Evolutionary conservation across 805 yeast species (phyloP).

Genomic region (Metschnikowia rubicola): DNA sequence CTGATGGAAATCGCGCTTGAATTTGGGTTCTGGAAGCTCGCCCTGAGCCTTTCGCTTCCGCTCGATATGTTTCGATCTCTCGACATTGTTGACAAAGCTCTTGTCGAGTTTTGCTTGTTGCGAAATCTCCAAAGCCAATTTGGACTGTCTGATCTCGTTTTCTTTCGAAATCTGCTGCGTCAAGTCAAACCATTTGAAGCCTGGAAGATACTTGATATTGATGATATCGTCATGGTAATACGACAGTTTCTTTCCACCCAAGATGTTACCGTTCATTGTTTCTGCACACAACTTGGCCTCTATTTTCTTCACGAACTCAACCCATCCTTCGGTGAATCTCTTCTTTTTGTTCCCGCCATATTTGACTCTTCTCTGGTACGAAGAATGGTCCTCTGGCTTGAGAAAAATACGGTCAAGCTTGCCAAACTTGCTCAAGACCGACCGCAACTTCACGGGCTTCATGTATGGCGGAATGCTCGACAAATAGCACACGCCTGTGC

Average conservation of each 20-base stretch:
- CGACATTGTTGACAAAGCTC: slow-evolving; percentile 78
- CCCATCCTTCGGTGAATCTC: slow-evolving; percentile 95
- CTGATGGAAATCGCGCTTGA: slow-evolving; percentile 61
- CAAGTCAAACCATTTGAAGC: slow-evolving; percentile 93
- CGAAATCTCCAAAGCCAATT: slow-evolving; percentile 80
- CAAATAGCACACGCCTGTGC: slow-evolving; percentile 89
- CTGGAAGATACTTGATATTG: slow-evolving; percentile 83
- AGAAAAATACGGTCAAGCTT: slow-evolving; percentile 81
- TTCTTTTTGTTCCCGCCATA: slow-evolving; percentile 90
- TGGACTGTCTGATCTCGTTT: slow-evolving; percentile 82
- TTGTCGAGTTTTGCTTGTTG: slow-evolving; percentile 87
- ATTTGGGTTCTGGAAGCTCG: slow-evolving; percentile 17
- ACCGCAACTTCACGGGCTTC: slow-evolving; percentile 90
- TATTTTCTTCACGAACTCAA: slow-evolving; percentile 76
- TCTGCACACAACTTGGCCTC: slow-evolving; percentile 87
- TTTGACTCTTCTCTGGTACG: slow-evolving; percentile 65
- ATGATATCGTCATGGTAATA: slow-evolving; percentile 93
- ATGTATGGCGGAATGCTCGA: slow-evolving; percentile 93
- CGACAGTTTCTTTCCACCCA: slow-evolving; percentile 90
- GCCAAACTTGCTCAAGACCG: slow-evolving; percentile 78
- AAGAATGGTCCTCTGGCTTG: slow-evolving; percentile 75
- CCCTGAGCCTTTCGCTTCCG: slow-evolving; percentile 37
- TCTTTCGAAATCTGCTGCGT: slow-evolving; percentile 92
- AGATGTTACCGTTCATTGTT: slow-evolving; percentile 80
- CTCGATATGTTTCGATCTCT: slow-evolving; percentile 74